Evolutionary conservation across 257 asterid species (phyloP).

Genomic region (Solanum medicagineum): DNA sequence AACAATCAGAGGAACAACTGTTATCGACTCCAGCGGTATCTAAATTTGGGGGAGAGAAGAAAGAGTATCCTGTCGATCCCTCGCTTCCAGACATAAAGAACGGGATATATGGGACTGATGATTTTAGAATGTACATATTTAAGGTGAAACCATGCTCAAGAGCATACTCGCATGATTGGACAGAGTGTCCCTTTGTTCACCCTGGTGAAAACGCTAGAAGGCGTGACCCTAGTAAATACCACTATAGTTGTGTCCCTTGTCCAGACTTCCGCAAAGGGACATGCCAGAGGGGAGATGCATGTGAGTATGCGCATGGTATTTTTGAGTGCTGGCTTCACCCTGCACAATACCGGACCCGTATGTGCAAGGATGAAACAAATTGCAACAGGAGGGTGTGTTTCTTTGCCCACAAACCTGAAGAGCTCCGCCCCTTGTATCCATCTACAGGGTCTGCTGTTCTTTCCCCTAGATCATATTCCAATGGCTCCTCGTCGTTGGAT

Average conservation of each 20-base stretch:
- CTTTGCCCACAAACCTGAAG: slow-evolving; percentile 29
- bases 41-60: slow-evolving; percentile 18
- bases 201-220: slow-evolving; percentile 38
- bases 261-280: slow-evolving; percentile 26
- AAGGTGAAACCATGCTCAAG: slow-evolving; percentile 36
- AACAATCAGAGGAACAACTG: slow-evolving; percentile 1
- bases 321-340: slow-evolving; percentile 45
- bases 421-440: slow-evolving; percentile 30
- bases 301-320: slow-evolving; percentile 38
- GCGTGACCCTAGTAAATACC: slow-evolving; percentile 33
- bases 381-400: slow-evolving; percentile 28
- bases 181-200: slow-evolving; percentile 35
- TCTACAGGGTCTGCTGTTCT: slow-evolving; percentile 33
- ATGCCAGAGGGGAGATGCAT: slow-evolving; percentile 24
- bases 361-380: slow-evolving; percentile 30
- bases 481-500: slow-evolving; percentile 2
- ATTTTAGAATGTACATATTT: slow-evolving; percentile 29
- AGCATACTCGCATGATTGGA: slow-evolving; percentile 38
- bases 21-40: neutral
- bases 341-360: slow-evolving; percentile 31
- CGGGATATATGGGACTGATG: slow-evolving; percentile 29
- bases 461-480: slow-evolving; percentile 26
- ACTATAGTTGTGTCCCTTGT: slow-evolving; percentile 36
- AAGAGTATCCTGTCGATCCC: slow-evolving; percentile 33
- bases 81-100: slow-evolving; percentile 36